These are phyloP conservation scores for Eragrostis nindensis DNA, from an alignment of 176 grass and related monocot genomes.

Conservation along the genomic window DNA sequence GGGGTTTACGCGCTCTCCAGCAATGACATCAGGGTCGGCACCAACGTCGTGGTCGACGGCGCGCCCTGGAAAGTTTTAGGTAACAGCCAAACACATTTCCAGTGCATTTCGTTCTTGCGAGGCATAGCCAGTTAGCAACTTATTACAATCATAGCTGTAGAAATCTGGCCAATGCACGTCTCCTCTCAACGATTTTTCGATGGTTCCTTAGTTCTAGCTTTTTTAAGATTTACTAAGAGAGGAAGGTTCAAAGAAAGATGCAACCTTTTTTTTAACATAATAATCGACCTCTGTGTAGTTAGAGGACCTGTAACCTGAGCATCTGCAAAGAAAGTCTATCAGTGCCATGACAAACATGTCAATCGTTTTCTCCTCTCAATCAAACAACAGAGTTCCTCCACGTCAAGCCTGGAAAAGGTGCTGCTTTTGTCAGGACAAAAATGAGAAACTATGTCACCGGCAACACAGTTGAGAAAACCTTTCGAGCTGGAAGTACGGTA, in stretches of 20 bases:
- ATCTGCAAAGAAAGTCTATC: not conserved
- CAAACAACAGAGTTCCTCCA: slow-evolving; percentile 85
- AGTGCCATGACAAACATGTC: not conserved
- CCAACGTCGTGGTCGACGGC: slow-evolving; percentile 85
- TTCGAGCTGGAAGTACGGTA: slow-evolving; percentile 99
- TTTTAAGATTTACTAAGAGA: not conserved
- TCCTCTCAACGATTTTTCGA: not conserved
- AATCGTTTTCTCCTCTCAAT: slow-evolving; percentile 12
- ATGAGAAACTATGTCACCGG: slow-evolving; percentile 83
- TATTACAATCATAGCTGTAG: not conserved
- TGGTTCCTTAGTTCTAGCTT: not conserved
- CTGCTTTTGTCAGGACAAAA: slow-evolving; percentile 96
- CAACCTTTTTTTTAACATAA: not conserved
- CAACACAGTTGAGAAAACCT: slow-evolving; percentile 99
- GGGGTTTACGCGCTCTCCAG: slow-evolving; percentile 83
- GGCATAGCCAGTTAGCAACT: not conserved
- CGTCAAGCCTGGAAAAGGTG: slow-evolving; percentile 98
- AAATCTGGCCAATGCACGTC: slow-evolving; percentile 9
- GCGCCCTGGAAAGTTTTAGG: slow-evolving; percentile 83
- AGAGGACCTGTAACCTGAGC: not conserved
- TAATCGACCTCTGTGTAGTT: not conserved
- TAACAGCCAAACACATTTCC: slow-evolving; percentile 30
- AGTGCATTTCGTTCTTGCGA: not conserved
- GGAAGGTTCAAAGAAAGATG: not conserved
- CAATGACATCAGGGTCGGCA: slow-evolving; percentile 91